Base-by-base conservation (phyloP, 2,329 filamentous ascomycete genomes). In the Mycosphaerelloides madeirae region DNA sequence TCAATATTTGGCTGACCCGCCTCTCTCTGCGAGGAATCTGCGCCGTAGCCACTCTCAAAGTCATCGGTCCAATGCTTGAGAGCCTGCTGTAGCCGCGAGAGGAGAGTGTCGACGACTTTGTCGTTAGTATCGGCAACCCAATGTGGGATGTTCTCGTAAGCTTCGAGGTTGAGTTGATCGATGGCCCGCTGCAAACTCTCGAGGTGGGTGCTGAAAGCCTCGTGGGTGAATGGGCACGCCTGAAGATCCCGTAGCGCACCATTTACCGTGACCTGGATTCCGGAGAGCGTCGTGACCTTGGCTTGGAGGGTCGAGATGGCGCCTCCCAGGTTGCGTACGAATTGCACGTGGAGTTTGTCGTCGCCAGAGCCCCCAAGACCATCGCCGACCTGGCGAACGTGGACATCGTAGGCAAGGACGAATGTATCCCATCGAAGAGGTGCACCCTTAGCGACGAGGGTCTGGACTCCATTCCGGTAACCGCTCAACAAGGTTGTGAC, bases 361-460 rank as follows among this genome's bases (percentile, higher is more conserved):
- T 63, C 58, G 18, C 55, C 50, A 8, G 55, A 49, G 16, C 31
- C 50, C 22, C 33, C 47, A 29, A 48, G 35, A 36, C 59, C 54
- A 6, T 59, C 69, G 29, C 65, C 65, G 45, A 76, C 60, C 77
- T 78, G 79, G 53, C 81, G 85, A 52, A 90, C 80, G 56, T 90
- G 90, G 25, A 96, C 76, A 64, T 98, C 93, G 65, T 96, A 96
- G 1, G 89, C 90, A 65, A 96, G 91, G 41, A 98, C 87, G 58
- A 99, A 97, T 0, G 93, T 95, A 62, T 98, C 93, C 93, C 93
- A 99, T 59, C 89, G 83, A 20, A 98, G 71, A 1, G 88, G 88
- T 22, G 97, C 79, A 47, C 94, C 93, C 67, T 94, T 96, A 15
- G 77, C 76, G 49, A 98, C 83, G 49, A 95, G 77, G 33, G 73